Conservation (phyloP, 352 stramenopile genomes). For the Phytophthora pistaciae region DNA sequence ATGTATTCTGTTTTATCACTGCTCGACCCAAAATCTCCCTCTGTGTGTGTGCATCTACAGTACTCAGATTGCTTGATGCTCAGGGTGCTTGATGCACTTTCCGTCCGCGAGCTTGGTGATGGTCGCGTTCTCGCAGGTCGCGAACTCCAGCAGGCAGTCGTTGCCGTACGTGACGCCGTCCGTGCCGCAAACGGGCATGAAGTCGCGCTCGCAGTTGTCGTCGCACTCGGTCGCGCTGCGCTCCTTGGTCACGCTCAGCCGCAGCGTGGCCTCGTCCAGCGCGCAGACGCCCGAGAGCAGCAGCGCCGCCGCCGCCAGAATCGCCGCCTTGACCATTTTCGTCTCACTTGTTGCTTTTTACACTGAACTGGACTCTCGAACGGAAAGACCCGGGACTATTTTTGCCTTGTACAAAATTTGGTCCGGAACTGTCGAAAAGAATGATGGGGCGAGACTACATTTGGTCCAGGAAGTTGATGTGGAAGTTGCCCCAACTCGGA, state of each 20-base stretch:
- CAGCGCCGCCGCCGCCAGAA: conserved; percentile 15
- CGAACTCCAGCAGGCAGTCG: conserved; percentile 59
- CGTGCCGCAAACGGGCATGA: conserved; percentile 63
- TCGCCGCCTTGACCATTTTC: conserved; percentile 17
- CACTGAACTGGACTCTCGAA: no score
- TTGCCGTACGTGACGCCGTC: conserved; percentile 69
- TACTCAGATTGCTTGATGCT: no score
- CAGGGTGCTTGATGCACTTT: conserved; percentile 38
- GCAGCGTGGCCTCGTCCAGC: conserved; percentile 18
- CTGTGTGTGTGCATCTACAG: background rate
- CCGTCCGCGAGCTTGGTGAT: conserved; percentile 39
- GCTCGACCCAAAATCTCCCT: background rate
- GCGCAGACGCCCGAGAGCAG: conserved; percentile 15
- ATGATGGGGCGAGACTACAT: no score
- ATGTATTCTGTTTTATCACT: background rate
- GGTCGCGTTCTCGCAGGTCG: conserved; percentile 39
- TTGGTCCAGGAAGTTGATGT: no score
- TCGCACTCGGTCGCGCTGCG: conserved; percentile 39
- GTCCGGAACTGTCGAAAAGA: no score
- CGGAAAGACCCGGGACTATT: no score
- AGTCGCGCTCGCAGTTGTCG: conserved; percentile 46
- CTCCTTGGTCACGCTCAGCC: background rate
- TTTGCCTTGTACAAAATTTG: no score
- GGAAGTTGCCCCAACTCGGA: no score
- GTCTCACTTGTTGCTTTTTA: no score